Evolutionary conservation across 306 rosid genomes (phyloP), one percentile per base, ranked within the genome.

Genomic region (Fagus crenata): DNA sequence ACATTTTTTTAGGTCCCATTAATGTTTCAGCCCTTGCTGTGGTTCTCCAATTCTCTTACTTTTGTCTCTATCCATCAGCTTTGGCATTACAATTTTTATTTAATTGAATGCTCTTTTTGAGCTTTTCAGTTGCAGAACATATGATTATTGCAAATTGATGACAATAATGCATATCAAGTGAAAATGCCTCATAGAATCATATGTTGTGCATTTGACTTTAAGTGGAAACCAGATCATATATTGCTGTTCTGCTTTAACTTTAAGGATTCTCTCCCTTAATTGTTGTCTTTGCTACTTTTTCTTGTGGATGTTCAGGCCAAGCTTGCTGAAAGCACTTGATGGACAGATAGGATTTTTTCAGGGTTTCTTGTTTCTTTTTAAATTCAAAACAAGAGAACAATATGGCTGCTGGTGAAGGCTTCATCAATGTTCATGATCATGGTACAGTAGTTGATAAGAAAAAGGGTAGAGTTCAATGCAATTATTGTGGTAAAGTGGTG

Each of bases 401-500:
- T 36, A 65, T 65, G 70, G 70, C 28, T 65, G 46, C 46, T 37
- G 15, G 28, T 5, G 70, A 65, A 7, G 46, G 49, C 31, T 17
- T 22, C 49, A 65, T 15, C 43, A 65, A 65, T 71, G 59, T 69
- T 55, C 49, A 32, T 69, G 67, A 77, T 55, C 81, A 69, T 31
- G 54, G 75, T 55, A 69, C 12, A 5, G 43, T 43, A 41, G 31
- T 77, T 77, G 75, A 68, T 67, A 28, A 13, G 53, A 64, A 54
- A 41, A 67, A 37, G 33, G 6, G 3, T 55, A 69, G 55, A 77
- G 49, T 77, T 28, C 56, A 69, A 33, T 77, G 81, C 58, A 68
- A 54, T 46, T 77, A 77, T 49, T 77, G 81, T 42, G 69, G 74
- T 69, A 69, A 68, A 49, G 58, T 69, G 41, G 75, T 77, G 68